Conservation (phyloP, 2,329 filamentous ascomycete genomes). For the Trichoderma atroviride region DNA sequence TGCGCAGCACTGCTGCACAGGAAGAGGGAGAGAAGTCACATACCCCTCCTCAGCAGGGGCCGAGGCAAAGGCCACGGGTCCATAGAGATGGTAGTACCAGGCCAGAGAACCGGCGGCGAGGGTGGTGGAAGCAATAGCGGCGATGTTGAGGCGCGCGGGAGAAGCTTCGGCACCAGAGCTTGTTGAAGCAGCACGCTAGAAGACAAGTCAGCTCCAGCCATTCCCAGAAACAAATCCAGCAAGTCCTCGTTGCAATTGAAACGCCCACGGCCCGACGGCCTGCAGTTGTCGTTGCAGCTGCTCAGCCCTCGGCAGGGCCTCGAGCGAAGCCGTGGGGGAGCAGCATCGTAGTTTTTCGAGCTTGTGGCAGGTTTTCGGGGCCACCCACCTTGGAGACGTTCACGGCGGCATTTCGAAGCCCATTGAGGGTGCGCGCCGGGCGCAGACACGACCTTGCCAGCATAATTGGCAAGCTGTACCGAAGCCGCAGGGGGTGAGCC, state of each 20-base stretch:
- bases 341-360: constrained; percentile 25
- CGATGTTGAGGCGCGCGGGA: constrained; percentile 80
- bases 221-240: constrained; percentile 28
- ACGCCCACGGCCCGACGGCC: constrained; percentile 30
- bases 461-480: constrained; percentile 66
- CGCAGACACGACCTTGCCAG: constrained; percentile 91
- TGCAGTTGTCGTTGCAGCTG: constrained; percentile 32
- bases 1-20: background rate
- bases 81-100: constrained; percentile 98
- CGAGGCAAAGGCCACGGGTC: constrained; percentile 82
- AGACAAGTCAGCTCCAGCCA: constrained; percentile 42
- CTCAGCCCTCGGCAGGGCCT: constrained; percentile 41
- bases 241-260: constrained; percentile 37
- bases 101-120: constrained; percentile 86
- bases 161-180: constrained; percentile 72
- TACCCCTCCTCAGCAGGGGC: constrained; percentile 97
- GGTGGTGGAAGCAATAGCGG: constrained; percentile 82
- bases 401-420: constrained; percentile 72
- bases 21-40: constrained; percentile 49
- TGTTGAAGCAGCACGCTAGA: constrained; percentile 69
- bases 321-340: constrained; percentile 22
- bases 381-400: constrained; percentile 71
- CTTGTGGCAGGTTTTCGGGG: constrained; percentile 40
- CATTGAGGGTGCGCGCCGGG: constrained; percentile 82
- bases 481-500: constrained; percentile 41